Percentiles rank a stretch among this genome's conserved stretches.
Evolutionary conservation across 345 rosid species (phyloP).

Genomic region (Turnera subulata): DNA sequence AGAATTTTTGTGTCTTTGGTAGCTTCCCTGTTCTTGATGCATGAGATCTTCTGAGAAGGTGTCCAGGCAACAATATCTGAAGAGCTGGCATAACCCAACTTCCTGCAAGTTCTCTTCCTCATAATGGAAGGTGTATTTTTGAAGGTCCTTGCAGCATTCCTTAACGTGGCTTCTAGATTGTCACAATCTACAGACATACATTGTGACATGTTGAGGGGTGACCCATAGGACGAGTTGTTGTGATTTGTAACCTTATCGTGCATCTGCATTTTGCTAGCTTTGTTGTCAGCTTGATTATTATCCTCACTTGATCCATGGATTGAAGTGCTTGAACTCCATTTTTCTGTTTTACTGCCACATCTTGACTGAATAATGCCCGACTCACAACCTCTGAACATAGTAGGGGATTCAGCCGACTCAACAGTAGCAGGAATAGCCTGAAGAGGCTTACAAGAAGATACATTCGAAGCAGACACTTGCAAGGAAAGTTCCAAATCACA

Average conservation of each 20-base stretch:
- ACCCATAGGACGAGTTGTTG: no score
- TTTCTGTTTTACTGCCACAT: background rate
- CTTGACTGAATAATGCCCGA: background rate
- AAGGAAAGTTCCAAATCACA: background rate
- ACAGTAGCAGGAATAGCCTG: background rate
- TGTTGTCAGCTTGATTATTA: background rate
- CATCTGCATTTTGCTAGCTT: slow-evolving; percentile 1
- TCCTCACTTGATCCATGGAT: background rate
- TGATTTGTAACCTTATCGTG: background rate
- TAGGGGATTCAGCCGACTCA: background rate
- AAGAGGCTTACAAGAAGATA: background rate
- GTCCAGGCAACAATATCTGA: slow-evolving; percentile 7
- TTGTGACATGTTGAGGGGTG: no score
- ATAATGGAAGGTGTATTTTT: slow-evolving; percentile 23
- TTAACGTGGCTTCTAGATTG: slow-evolving; percentile 19
- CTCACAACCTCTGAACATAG: background rate
- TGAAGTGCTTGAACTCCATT: background rate
- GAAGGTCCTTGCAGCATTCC: slow-evolving; percentile 23
- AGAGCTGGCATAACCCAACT: background rate
- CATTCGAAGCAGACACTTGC: background rate
- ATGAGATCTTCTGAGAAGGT: slow-evolving; percentile 5
- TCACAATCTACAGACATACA: background rate
- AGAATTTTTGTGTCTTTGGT: background rate
- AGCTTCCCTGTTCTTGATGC: background rate
- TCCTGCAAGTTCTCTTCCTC: slow-evolving; percentile 14